Base-by-base conservation (phyloP, 1,284 basidiomycete species). In the Pseudozyma pruni region DNA sequence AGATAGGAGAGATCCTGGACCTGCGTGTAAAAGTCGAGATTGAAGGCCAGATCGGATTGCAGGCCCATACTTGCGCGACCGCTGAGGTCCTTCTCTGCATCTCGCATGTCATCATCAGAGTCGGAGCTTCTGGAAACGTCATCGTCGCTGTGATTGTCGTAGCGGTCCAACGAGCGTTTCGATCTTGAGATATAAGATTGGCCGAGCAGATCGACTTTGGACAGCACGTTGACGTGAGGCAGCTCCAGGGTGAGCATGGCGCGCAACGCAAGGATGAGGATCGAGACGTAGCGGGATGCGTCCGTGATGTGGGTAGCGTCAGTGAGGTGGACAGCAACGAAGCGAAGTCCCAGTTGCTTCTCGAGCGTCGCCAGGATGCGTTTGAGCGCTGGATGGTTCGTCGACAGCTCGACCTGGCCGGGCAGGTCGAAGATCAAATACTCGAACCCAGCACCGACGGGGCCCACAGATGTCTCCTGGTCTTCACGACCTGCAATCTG, bases 211-310 rank as follows among this genome's bases (percentile, higher is more conserved):
- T 99, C 96, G 51, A 98, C 87, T 84, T 99, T 99, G 31, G 92
- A 94, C 14, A 99, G 86, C 1, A 99, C 95, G 79, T 99, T 98
- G 84, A 99, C 86, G 82, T 98, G 96, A 0, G 96, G 96, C 23
- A 98, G 87, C 81, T 97, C 96, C 53, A 99, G 87, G 80, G 96
- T 93, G n/a, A 98, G 87, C 96, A 98, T 98, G 17, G 94, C 92
- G 43, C 95, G 88, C 20, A 99, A 86, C 7, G 93, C 92, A 5
- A 98, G 88, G 33, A 99, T 87, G 38, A 98, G 87, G 11, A 98
- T 89, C 2, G 94, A 93, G 54, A 98, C 88, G 83, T 96, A 99
- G 84, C 97, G 96, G 6, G 92, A 88, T 7, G 94, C 90, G 81
- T 98, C 94, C 33, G 94, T 95, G 77, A 98, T 91, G 81, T 98